Base-by-base conservation (phyloP, 768 basidiomycete genomes). In the Russula compacta region DNA sequence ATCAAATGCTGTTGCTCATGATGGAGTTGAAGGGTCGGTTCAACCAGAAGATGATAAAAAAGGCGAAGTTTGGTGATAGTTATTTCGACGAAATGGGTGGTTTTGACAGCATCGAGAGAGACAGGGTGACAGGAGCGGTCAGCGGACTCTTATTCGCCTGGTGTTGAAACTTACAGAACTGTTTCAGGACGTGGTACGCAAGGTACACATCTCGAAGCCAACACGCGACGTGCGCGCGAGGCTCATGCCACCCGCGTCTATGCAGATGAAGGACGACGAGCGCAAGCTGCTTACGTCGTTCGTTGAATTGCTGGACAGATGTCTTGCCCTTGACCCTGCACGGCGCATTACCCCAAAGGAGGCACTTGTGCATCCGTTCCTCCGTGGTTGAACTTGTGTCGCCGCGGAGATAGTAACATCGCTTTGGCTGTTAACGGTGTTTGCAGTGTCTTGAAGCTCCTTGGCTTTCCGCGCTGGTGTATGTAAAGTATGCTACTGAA, bases 21-120 rank as follows among this genome's bases (percentile, higher is more conserved):
- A 98, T 98, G 94, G 95, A 98, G 72, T 79, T 97, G 60, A 95
- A 92, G 72, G 95, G 97, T 39, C 81, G 93, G 52, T 90, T 98
- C 76, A 95, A 92, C 69, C 79, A 83, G 65, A 93, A 92, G 74
- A 85, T 92, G 84, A 88, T 98, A 73, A 97, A 95, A 76, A 92
- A 88, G 70, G 90, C 90, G 0, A 87, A 88, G 70, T 98, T 98
- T 73, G 92, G 90, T 1, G 87, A 92, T 53, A 74, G 88, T 67
- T 95, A 94, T 69, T 99, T 98, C 66, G 95, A 98, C 68, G 94
- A 97, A 53, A 85, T 89, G 78, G 86, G 89, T 52, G 88, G 83
- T 33, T 98, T 98, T 67, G 78, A 84, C 67, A 89, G 83, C 64
- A 79, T 92, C 5, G 94, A 95, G 72, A 84, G 79, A 67, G 91